phyloP scores from a whole-genome alignment of 768 basidiomycete genomes.

The Russula vinacea region DNA sequence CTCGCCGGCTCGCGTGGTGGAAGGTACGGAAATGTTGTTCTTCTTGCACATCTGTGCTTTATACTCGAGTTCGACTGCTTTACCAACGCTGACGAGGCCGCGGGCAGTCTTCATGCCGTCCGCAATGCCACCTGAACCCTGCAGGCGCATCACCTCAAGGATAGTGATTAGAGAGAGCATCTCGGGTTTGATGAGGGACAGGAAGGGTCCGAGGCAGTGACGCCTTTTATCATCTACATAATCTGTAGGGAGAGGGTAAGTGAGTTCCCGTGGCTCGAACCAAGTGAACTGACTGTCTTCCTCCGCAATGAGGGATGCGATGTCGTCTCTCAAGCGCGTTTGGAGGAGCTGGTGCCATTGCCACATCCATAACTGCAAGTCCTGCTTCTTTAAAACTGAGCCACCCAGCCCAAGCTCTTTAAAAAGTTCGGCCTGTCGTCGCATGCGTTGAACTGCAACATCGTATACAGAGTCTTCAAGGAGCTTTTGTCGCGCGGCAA shows the following conservation, averaged over 20 bases:
- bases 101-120: slow-evolving; percentile 89
- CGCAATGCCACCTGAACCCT: slow-evolving; percentile 69
- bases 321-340: slow-evolving; percentile 48
- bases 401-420: slow-evolving; percentile 54
- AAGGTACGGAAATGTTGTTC: slow-evolving; percentile 47
- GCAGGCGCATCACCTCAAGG: slow-evolving; percentile 80
- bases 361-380: slow-evolving; percentile 81
- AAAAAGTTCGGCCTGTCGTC: slow-evolving; percentile 58
- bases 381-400: slow-evolving; percentile 44
- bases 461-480: slow-evolving; percentile 86
- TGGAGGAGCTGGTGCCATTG: slow-evolving; percentile 71
- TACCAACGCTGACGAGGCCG: slow-evolving; percentile 75
- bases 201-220: slow-evolving; percentile 57
- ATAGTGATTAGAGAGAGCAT: slow-evolving; percentile 87
- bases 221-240: neutral
- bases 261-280: neutral
- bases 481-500: slow-evolving; percentile 71
- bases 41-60: slow-evolving; percentile 75
- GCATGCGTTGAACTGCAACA: slow-evolving; percentile 67
- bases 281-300: slow-evolving; percentile 34
- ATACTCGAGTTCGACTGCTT: slow-evolving; percentile 86
- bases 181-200: slow-evolving; percentile 69
- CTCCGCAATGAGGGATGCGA: slow-evolving; percentile 43
- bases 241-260: neutral
- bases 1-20: slow-evolving; percentile 33